phyloP scores from a whole-genome alignment of 768 basidiomycete species.

The Austroboletus eburneus region DNA sequence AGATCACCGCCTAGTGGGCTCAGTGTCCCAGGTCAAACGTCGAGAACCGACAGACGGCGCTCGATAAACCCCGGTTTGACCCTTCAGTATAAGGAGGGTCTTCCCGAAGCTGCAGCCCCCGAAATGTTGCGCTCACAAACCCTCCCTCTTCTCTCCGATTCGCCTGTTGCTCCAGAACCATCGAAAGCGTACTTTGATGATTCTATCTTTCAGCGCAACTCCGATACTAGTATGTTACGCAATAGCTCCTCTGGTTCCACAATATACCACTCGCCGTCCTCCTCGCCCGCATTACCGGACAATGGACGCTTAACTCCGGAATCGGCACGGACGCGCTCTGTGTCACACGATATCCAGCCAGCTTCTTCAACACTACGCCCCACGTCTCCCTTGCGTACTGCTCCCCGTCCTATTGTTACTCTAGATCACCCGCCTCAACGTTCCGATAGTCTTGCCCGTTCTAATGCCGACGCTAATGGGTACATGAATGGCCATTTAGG shows the following conservation, averaged over 20 bases:
- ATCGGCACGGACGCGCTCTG: conserved; percentile 37
- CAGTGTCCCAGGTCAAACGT: conserved; percentile 27
- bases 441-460: conserved; percentile 26
- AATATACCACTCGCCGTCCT: conserved; percentile 35
- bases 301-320: conserved; percentile 36
- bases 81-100: conserved; percentile 25
- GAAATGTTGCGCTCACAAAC: conserved; percentile 32
- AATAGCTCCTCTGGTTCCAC: conserved; percentile 28
- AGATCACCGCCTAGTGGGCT: conserved; percentile 13
- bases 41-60: conserved; percentile 43
- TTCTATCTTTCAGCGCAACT: conserved; percentile 11
- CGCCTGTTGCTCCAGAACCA: conserved; percentile 22
- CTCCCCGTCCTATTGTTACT: conserved; percentile 26
- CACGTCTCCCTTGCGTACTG: conserved; percentile 14
- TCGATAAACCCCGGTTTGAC: conserved; percentile 53
- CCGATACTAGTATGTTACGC: conserved; percentile 25
- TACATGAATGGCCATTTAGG: conserved; percentile 7
- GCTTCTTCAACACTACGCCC: conserved; percentile 4
- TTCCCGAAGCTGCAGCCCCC: conserved; percentile 14
- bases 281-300: conserved; percentile 34
- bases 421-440: conserved; percentile 35
- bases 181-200: conserved; percentile 13
- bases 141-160: conserved; percentile 21
- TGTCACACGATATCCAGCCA: conserved; percentile 28
- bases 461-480: conserved; percentile 8